A percentile compares a stretch with the other conserved stretches of the same genome.
phyloP scores from a whole-genome alignment of 2,329 filamentous ascomycete genomes.

The Colletotrichum graminicola region DNA sequence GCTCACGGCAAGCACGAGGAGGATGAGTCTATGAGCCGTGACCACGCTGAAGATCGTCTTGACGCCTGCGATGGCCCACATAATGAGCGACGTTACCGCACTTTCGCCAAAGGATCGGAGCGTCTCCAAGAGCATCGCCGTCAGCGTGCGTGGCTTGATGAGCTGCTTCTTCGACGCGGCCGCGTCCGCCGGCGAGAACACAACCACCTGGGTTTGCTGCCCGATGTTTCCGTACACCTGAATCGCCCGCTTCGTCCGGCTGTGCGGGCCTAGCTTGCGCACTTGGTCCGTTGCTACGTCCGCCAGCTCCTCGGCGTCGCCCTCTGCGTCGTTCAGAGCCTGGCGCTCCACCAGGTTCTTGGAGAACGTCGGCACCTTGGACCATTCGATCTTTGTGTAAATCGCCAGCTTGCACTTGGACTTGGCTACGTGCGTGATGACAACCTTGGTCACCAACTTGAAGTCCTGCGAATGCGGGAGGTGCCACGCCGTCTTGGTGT shows the following conservation, averaged over 20 bases:
- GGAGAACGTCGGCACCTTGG: constrained; percentile 71
- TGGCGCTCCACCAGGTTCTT: constrained; percentile 74
- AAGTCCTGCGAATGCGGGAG: constrained; percentile 85
- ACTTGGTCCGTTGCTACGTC: constrained; percentile 84
- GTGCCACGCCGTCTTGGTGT: constrained; percentile 80
- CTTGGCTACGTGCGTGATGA: constrained; percentile 94
- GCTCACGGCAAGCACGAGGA: constrained; percentile 77
- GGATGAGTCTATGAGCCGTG: constrained; percentile 79
- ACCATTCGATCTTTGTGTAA: constrained; percentile 90
- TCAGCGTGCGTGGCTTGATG: constrained; percentile 72
- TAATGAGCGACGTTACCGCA: constrained; percentile 79
- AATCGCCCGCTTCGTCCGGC: constrained; percentile 81
- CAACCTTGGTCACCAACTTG: constrained; percentile 87
- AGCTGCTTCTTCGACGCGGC: constrained; percentile 66
- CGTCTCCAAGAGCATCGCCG: constrained; percentile 79
- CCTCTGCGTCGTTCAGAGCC: constrained; percentile 80
- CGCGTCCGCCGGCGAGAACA: constrained; percentile 65
- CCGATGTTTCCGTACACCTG: constrained; percentile 84
- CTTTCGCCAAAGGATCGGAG: constrained; percentile 80
- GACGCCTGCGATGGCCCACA: constrained; percentile 78
- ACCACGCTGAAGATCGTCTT: constrained; percentile 75
- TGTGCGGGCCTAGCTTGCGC: constrained; percentile 77
- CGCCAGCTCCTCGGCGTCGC: constrained; percentile 79
- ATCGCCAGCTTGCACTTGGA: constrained; percentile 92
- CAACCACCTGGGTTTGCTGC: constrained; percentile 72